Base-by-base conservation (phyloP, 1,139 yeast genomes). In the Pichia sp. region DNA sequence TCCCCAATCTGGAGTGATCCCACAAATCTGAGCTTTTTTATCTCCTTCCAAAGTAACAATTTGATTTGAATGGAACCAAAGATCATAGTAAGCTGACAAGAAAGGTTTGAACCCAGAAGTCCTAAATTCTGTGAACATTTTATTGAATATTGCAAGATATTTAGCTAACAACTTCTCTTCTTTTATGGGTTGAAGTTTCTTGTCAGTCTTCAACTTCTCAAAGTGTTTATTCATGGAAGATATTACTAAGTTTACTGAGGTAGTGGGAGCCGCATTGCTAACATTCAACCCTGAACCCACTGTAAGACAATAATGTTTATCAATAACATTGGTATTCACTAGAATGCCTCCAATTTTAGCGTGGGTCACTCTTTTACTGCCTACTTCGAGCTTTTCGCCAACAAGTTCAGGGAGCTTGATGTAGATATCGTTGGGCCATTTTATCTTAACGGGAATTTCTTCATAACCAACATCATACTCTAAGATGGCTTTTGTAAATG, bases 371-470 rank as follows among this genome's bases (percentile, higher is more conserved):
- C 69, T 74, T 11, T 53, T 47, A 26, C 66, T 47, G 36, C 60
- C 52, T 10, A 35, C 19, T 3, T 46, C 45, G 9, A 48, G 34
- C 2, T 34, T 39, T 35, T 54, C 36, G 28, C 60, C 55, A 56
- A 61, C 69, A 46, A 66, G 74, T 40, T 77, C 78, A 0, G 95
- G 93, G 47, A 75, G 78, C 52, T 79, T 61, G 6, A 82, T 77
- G 58, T 85, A 93, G 14, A 91, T 67, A 61, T 93, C 99, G 58
- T 93, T 93, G 5, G 99, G 99, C 99, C 99, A 93, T 58, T 93
- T 93, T 47, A 93, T 72, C 43, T 77, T 72, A 10, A 89, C 69
- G 0, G 96, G 97, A 53, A 91, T 62, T 4, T 71, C 69, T 2
- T 49, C 45, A 35, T 52, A 52, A 3, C 69, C 64, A 5, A 58